These are phyloP conservation scores for Neurospora intermedia DNA, from an alignment of 495 filamentous ascomycete genomes.

Conservation along the genomic window DNA sequence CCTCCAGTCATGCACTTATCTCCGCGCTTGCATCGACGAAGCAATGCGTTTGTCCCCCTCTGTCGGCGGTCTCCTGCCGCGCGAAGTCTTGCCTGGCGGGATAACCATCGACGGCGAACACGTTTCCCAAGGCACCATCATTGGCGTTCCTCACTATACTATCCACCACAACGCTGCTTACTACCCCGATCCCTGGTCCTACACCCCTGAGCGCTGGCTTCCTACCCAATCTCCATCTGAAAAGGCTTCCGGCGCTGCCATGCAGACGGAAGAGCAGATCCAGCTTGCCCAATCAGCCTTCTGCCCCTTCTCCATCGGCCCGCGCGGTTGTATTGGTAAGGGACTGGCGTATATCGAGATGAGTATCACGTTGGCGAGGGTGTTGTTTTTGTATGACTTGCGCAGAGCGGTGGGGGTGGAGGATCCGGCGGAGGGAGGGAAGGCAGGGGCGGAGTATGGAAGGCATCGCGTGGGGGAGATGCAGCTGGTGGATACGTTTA, in stretches of 20 bases:
- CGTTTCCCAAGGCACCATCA: conserved; percentile 41
- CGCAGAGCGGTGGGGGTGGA: conserved; percentile 26
- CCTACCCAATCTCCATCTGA: conserved; percentile 7
- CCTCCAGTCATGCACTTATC: conserved; percentile 46
- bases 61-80: conserved; percentile 48
- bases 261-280: conserved; percentile 12
- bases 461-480: conserved; percentile 37
- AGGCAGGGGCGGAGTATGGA: conserved; percentile 31
- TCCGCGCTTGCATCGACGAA: conserved; percentile 59
- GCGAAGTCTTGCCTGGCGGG: conserved; percentile 53
- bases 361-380: conserved; percentile 35
- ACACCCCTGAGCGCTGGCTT: conserved; percentile 47
- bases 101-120: conserved; percentile 42
- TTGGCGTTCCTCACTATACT: conserved; percentile 45
- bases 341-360: conserved; percentile 45
- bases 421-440: conserved; percentile 33
- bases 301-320: conserved; percentile 47
- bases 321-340: conserved; percentile 49
- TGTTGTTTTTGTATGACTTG: conserved; percentile 40
- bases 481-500: conserved; percentile 48
- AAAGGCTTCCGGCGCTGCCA: neutral
- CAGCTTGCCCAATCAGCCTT: conserved; percentile 41
- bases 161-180: conserved; percentile 47
- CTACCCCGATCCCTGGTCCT: conserved; percentile 42
- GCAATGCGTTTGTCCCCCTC: conserved; percentile 60